A percentile compares a stretch with the other conserved stretches of the same genome.
phyloP scores from a whole-genome alignment of 345 rosid genomes.

The Populus nigra region DNA sequence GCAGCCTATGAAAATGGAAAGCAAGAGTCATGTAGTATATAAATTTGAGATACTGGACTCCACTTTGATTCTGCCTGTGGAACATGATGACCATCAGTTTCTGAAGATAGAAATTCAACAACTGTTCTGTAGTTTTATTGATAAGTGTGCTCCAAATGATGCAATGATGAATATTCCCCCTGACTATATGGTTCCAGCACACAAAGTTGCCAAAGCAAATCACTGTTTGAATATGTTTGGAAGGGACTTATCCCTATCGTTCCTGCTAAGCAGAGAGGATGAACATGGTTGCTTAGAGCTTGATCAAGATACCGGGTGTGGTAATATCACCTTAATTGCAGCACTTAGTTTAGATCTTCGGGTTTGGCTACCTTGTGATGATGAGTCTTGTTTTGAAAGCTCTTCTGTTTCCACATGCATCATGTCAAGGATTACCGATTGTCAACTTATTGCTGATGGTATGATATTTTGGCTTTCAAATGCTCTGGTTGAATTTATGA shows the following conservation, averaged over 20 bases:
- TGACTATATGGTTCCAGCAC: constrained; percentile 47
- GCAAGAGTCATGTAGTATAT: constrained; percentile 36
- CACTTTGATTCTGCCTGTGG: constrained; percentile 53
- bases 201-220: constrained; percentile 41
- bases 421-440: constrained; percentile 57
- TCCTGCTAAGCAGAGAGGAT: constrained; percentile 44
- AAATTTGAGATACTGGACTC: constrained; percentile 81
- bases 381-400: constrained; percentile 21
- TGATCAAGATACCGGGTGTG: constrained; percentile 28
- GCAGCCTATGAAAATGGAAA: constrained; percentile 30
- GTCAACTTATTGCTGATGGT: constrained; percentile 71
- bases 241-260: constrained; percentile 52
- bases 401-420: constrained; percentile 44
- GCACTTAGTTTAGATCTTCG: constrained; percentile 65
- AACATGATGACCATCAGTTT: constrained; percentile 42
- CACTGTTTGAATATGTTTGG: constrained; percentile 68
- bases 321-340: constrained; percentile 45
- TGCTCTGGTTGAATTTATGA: constrained; percentile 5
- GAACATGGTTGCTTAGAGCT: constrained; percentile 21
- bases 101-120: constrained; percentile 58
- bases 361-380: constrained; percentile 68
- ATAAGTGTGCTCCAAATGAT: constrained; percentile 38
- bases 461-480: constrained; percentile 26
- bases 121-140: constrained; percentile 47
- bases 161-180: constrained; percentile 51